phyloP scores from a whole-genome alignment of 805 yeast genomes.

The Kodamaea neixiangensis region DNA sequence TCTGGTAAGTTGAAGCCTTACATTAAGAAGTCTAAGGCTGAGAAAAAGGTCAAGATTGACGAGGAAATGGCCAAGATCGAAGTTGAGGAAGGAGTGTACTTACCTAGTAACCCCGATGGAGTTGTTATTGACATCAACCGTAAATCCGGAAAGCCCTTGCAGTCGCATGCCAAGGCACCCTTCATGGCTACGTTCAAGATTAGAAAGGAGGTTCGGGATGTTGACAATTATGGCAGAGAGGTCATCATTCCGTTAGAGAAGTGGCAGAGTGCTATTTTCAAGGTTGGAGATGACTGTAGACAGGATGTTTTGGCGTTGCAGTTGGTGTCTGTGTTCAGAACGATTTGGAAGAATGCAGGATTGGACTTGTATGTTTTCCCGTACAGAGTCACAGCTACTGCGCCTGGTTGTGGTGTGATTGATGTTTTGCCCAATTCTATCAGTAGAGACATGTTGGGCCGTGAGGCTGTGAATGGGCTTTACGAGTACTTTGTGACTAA shows the following conservation, averaged over 20 bases:
- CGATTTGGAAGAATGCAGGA: slow-evolving; percentile 87
- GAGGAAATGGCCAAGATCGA: slow-evolving; percentile 85
- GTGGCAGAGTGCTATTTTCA: slow-evolving; percentile 96
- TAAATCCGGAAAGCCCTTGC: slow-evolving; percentile 90
- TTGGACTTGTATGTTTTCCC: slow-evolving; percentile 92
- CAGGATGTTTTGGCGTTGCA: slow-evolving; percentile 96
- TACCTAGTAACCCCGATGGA: slow-evolving; percentile 97
- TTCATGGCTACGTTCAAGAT: slow-evolving; percentile 95
- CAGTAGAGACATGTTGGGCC: slow-evolving; percentile 96
- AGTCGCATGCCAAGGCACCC: slow-evolving; percentile 98
- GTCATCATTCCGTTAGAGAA: slow-evolving; percentile 51
- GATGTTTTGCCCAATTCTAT: slow-evolving; percentile 95
- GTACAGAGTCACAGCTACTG: slow-evolving; percentile 94
- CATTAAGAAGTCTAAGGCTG: slow-evolving; percentile 92
- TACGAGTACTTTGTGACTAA: slow-evolving; percentile 90
- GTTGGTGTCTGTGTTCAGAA: slow-evolving; percentile 84
- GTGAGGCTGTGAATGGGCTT: slow-evolving; percentile 97
- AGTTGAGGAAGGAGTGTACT: slow-evolving; percentile 79
- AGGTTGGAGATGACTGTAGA: slow-evolving; percentile 98
- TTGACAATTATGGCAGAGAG: slow-evolving; percentile 40
- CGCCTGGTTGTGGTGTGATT: slow-evolving; percentile 98
- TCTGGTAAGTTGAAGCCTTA: slow-evolving; percentile 95
- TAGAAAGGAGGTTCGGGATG: slow-evolving; percentile 52
- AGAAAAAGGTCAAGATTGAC: slow-evolving; percentile 93
- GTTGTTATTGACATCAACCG: slow-evolving; percentile 88